Evolutionary conservation across 2,329 filamentous ascomycete species (phyloP).

Genomic region (Fusarium bulbicola): DNA sequence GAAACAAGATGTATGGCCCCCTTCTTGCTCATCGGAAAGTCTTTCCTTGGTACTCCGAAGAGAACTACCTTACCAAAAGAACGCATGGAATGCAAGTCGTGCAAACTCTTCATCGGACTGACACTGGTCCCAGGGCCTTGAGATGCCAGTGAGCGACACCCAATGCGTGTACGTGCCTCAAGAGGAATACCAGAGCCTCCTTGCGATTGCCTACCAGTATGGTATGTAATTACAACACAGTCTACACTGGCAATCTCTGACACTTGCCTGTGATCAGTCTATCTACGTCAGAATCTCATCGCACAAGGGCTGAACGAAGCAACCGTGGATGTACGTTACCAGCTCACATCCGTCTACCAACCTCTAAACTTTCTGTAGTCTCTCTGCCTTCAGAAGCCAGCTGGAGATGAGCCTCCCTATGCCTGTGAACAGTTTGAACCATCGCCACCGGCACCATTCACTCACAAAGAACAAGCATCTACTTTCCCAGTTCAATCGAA

Average conservation of each 20-base stretch:
- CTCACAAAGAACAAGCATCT: background rate
- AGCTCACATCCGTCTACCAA: background rate
- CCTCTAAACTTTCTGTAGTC: constrained; percentile 14
- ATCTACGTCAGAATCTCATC: constrained; percentile 55
- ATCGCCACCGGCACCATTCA: background rate
- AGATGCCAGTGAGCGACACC: background rate
- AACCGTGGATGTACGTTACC: constrained; percentile 55
- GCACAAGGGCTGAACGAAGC: constrained; percentile 58
- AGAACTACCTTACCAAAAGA: too few species aligned
- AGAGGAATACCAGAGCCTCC: constrained; percentile 68
- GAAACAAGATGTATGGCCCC: constrained; percentile 17
- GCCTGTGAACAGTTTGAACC: background rate
- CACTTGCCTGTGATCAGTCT: constrained; percentile 16
- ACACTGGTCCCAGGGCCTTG: constrained; percentile 8
- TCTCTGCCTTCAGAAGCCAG: constrained; percentile 11
- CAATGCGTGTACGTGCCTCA: constrained; percentile 64
- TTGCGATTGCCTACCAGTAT: constrained; percentile 62
- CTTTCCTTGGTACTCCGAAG: background rate
- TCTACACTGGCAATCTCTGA: background rate
- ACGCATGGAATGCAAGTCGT: background rate
- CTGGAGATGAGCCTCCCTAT: background rate
- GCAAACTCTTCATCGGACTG: background rate
- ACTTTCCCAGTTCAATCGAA: background rate
- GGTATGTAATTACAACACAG: constrained; percentile 51
- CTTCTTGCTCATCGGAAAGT: background rate